phyloP scores from a whole-genome alignment of 2,329 filamentous ascomycete genomes.

The Leptographium procerum region DNA sequence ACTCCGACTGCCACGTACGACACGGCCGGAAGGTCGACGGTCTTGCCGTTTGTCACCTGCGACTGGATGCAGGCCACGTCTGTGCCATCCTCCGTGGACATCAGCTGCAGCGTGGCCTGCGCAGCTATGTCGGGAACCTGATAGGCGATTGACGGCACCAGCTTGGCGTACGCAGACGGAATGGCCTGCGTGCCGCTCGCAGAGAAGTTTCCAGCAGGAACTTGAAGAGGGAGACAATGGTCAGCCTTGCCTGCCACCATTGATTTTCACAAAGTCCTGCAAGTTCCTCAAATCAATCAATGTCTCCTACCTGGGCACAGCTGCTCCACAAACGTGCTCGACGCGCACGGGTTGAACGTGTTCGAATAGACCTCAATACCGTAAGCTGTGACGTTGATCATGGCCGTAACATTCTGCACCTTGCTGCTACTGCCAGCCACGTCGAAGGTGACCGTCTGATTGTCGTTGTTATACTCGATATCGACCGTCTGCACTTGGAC shows the following conservation, averaged over 20 bases:
- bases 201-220: slow-evolving; percentile 63
- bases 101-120: slow-evolving; percentile 66
- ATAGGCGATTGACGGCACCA: slow-evolving; percentile 85
- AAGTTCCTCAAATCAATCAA: too few species aligned
- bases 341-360: slow-evolving; percentile 71
- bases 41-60: slow-evolving; percentile 77
- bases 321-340: slow-evolving; percentile 52
- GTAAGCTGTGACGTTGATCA: slow-evolving; percentile 70
- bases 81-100: slow-evolving; percentile 42
- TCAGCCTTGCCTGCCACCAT: too few species aligned
- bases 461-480: slow-evolving; percentile 66
- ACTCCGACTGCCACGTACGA: slow-evolving; percentile 76
- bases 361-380: slow-evolving; percentile 70
- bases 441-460: slow-evolving; percentile 67
- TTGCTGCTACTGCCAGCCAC: slow-evolving; percentile 64
- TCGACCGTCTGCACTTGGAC: slow-evolving; percentile 65
- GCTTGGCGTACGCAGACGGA: slow-evolving; percentile 54
- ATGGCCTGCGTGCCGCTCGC: slow-evolving; percentile 64
- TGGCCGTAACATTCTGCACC: slow-evolving; percentile 69
- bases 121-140: slow-evolving; percentile 83
- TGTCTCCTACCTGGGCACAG: slow-evolving; percentile 68
- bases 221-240: too few species aligned
- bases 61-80: slow-evolving; percentile 76
- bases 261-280: too few species aligned
- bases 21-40: slow-evolving; percentile 61